These are phyloP conservation scores for Dendrostoma leiphaemia DNA, from an alignment of 2,329 filamentous ascomycete genomes.

Conservation along the genomic window DNA sequence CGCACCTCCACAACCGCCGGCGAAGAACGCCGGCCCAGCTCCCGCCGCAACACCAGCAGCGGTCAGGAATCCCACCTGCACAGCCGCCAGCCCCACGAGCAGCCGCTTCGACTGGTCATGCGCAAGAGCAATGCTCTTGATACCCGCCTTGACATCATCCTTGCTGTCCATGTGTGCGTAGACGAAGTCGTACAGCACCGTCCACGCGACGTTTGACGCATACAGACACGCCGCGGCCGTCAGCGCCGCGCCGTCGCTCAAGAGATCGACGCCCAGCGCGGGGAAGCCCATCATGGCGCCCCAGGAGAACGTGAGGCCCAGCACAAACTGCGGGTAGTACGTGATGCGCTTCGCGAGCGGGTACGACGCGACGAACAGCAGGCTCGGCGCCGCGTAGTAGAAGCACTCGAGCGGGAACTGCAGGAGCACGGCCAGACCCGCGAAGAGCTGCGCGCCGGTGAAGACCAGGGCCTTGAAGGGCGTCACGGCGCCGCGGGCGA, in stretches of 20 bases:
- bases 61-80: conserved; percentile 68
- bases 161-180: conserved; percentile 91
- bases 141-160: conserved; percentile 81
- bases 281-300: conserved; percentile 86
- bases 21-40: conserved; percentile 67
- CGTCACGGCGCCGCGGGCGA: conserved; percentile 75
- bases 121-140: conserved; percentile 82
- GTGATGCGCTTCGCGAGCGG: conserved; percentile 84
- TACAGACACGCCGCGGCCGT: conserved; percentile 70
- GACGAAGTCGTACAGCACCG: conserved; percentile 86
- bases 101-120: conserved; percentile 80
- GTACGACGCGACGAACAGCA: conserved; percentile 72
- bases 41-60: conserved; percentile 66
- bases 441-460: conserved; percentile 70
- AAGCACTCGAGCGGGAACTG: conserved; percentile 75
- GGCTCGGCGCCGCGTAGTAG: conserved; percentile 73
- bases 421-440: conserved; percentile 70
- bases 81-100: conserved; percentile 65
- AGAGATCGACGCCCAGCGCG: conserved; percentile 73
- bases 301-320: conserved; percentile 86
- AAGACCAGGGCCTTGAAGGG: conserved; percentile 71
- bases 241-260: conserved; percentile 61
- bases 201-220: conserved; percentile 79
- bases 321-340: conserved; percentile 80
- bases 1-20: conserved; percentile 65